Evolutionary conservation across 1,139 yeast genomes (phyloP), one percentile per base, ranked within the genome.

Genomic region (Saccharomyces hybrid): DNA sequence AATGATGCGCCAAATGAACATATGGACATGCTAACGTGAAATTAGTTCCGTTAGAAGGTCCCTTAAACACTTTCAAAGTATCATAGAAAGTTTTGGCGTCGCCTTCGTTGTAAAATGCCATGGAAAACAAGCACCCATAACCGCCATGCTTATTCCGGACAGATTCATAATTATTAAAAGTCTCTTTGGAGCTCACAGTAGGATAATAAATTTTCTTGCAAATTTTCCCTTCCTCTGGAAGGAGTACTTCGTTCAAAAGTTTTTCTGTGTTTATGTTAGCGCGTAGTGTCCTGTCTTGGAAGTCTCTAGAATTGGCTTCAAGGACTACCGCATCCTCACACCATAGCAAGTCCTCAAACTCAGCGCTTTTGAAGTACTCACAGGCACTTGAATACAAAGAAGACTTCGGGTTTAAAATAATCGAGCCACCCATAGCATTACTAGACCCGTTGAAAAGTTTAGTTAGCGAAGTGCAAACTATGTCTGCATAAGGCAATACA

Each of bases 361-460:
- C 68, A 14, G 57, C 59, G 5, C 74, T 73, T 57, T 78, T 67
- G 63, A 85, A 76, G 58, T 79, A 79, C 28, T 70, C 60, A 66
- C 85, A 84, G 53, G 91, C 78, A 47, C 62, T 62, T 0, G 62
- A 54, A 70, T 87, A 89, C 58, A 72, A 73, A 48, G 71, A 73
- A 12, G 91, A 78, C 11, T 75, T 65, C 5, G 93, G 87, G 67
- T 91, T 93, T 61, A 93, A 73, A 9, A 90, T 84, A 58, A 91
- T 72, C 12, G 95, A 84, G 3, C 99, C 99, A 0, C 93, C 96
- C 91, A 91, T 87, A 53, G 93, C 97, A 66, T 91, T 90, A 49
- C 96, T 86, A 68, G 89, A 97, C 14, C 98, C 98, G 31, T 95
- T 85, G 66, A 93, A 93, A n/a, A 91, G 88, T 70, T 93, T 93